These are phyloP conservation scores for Dacryopinax primogenitus DNA, from an alignment of 768 basidiomycete genomes.

Conservation along the genomic window DNA sequence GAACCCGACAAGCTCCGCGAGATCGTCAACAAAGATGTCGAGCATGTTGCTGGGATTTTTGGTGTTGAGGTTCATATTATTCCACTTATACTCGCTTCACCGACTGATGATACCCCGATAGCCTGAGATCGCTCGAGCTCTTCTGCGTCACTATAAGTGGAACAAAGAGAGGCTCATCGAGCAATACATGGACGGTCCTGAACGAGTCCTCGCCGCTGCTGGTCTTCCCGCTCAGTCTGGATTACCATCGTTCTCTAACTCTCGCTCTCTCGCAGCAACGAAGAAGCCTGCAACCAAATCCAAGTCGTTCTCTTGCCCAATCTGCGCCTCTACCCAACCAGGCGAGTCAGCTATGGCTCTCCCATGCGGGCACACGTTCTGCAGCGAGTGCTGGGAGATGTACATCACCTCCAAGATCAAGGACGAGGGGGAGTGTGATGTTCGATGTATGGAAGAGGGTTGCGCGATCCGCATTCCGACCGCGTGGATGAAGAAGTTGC, in stretches of 20 bases:
- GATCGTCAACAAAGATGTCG: slow-evolving; percentile 63
- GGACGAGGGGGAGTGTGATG: slow-evolving; percentile 59
- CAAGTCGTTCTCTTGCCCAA: slow-evolving; percentile 71
- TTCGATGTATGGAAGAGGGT: slow-evolving; percentile 70
- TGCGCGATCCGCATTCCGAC: slow-evolving; percentile 57
- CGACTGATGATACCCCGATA: slow-evolving; percentile 24
- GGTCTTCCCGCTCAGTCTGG: slow-evolving; percentile 39
- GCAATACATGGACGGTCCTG: slow-evolving; percentile 89
- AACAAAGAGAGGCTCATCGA: slow-evolving; percentile 94
- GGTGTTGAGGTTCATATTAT: slow-evolving; percentile 59
- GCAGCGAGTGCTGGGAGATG: slow-evolving; percentile 69
- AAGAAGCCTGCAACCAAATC: slow-evolving; percentile 23
- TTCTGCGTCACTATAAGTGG: slow-evolving; percentile 79
- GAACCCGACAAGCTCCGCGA: slow-evolving; percentile 60
- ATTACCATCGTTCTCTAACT: slow-evolving; percentile 22
- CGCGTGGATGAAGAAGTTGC: slow-evolving; percentile 38
- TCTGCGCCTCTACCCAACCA: slow-evolving; percentile 74
- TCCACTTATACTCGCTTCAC: slow-evolving; percentile 8
- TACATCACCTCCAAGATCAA: slow-evolving; percentile 70
- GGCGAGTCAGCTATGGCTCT: slow-evolving; percentile 52
- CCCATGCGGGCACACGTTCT: slow-evolving; percentile 74
- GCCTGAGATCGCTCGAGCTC: slow-evolving; percentile 56
- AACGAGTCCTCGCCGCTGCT: slow-evolving; percentile 54
- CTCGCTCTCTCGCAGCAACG: slow-evolving; percentile 9
- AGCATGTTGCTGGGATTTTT: slow-evolving; percentile 77